A percentile compares a stretch with the other conserved stretches of the same genome.
Evolutionary conservation across 352 stramenopile genomes (phyloP).

Genomic region (Aphanomyces astaci): DNA sequence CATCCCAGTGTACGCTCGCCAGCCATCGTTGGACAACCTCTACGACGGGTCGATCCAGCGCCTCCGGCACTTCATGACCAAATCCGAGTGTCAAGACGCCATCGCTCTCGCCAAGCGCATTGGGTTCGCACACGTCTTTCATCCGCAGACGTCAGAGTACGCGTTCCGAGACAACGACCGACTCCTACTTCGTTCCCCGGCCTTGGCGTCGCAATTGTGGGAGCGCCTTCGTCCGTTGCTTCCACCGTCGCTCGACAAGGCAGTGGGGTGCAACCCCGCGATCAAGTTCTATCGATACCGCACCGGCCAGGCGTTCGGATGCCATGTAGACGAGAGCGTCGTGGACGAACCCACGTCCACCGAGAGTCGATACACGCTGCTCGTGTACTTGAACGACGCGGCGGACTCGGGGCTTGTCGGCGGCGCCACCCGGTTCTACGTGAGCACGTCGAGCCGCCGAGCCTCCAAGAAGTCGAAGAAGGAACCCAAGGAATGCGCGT

Average conservation of each 20-base stretch:
- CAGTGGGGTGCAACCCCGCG: slow-evolving; percentile 55
- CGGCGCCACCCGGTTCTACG: slow-evolving; percentile 69
- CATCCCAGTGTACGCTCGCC: not conserved
- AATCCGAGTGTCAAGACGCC: slow-evolving; percentile 48
- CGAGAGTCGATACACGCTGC: slow-evolving; percentile 72
- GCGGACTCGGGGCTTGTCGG: slow-evolving; percentile 60
- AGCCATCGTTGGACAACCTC: slow-evolving; percentile 24
- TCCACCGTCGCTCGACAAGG: slow-evolving; percentile 46
- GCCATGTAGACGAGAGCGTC: slow-evolving; percentile 79
- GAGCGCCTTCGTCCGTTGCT: slow-evolving; percentile 40
- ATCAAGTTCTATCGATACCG: slow-evolving; percentile 75
- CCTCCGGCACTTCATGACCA: slow-evolving; percentile 54
- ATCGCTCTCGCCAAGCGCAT: slow-evolving; percentile 46
- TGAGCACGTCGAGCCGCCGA: slow-evolving; percentile 28
- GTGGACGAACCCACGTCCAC: slow-evolving; percentile 57
- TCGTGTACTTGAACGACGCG: slow-evolving; percentile 75
- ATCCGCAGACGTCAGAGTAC: slow-evolving; percentile 52
- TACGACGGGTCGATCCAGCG: slow-evolving; percentile 59
- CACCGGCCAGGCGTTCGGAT: slow-evolving; percentile 61
- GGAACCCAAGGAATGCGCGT: slow-evolving; percentile 34
- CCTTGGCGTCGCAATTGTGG: slow-evolving; percentile 62
- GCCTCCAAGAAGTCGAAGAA: slow-evolving; percentile 25
- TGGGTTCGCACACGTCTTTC: slow-evolving; percentile 60
- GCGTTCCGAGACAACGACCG: slow-evolving; percentile 74
- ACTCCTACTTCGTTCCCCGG: slow-evolving; percentile 50